These are phyloP conservation scores for Coprinopsis cinerea DNA, from an alignment of 768 basidiomycete species.

Conservation along the genomic window DNA sequence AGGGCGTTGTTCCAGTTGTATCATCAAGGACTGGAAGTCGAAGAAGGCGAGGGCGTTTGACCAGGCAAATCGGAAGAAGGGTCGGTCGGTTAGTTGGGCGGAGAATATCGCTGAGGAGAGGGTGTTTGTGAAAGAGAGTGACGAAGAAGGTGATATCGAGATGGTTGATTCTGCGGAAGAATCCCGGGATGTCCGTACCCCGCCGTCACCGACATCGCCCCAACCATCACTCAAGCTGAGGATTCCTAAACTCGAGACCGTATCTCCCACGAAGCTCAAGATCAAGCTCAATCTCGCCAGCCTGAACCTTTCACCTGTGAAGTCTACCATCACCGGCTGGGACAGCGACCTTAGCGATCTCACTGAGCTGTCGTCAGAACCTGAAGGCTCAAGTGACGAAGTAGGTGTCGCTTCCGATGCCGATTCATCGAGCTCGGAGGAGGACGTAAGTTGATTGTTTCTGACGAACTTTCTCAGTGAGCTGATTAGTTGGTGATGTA, in stretches of 20 bases:
- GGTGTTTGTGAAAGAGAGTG: neutral
- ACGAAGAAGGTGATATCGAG: too few relatives aligned
- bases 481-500: neutral
- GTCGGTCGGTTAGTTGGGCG: slow-evolving; percentile 32
- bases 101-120: slow-evolving; percentile 17
- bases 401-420: slow-evolving; percentile 3
- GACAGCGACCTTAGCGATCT: slow-evolving; percentile 31
- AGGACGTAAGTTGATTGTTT: slow-evolving; percentile 7
- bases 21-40: slow-evolving; percentile 7
- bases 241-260: too few relatives aligned
- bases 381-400: slow-evolving; percentile 18
- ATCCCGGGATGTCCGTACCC: slow-evolving; percentile 1
- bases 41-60: slow-evolving; percentile 1
- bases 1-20: slow-evolving; percentile 6
- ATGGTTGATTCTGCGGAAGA: too few relatives aligned
- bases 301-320: too few relatives aligned
- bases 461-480: neutral
- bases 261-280: neutral
- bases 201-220: too few relatives aligned
- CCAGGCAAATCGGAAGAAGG: slow-evolving; percentile 11
- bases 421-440: neutral
- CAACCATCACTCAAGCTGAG: too few relatives aligned
- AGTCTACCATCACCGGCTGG: slow-evolving; percentile 20
- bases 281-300: slow-evolving; percentile 2
- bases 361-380: slow-evolving; percentile 15